These are phyloP conservation scores for Chloroidium sp. DNA, from an alignment of 163 green algal genomes.

Conservation along the genomic window DNA sequence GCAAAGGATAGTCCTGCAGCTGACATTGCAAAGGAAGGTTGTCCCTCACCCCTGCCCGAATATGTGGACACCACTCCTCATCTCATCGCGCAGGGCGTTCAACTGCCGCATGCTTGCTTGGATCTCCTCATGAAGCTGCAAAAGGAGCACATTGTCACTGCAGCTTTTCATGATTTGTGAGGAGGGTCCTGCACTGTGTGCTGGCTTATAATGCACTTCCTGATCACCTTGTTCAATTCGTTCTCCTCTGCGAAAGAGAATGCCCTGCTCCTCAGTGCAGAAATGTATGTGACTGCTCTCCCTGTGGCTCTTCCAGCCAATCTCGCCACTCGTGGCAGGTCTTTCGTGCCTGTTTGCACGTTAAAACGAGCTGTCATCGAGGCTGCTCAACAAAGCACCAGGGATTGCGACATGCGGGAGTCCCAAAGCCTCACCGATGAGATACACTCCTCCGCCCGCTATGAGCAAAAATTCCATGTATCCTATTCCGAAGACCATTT, in stretches of 20 bases:
- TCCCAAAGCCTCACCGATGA: not conserved
- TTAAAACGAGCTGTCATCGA: not conserved
- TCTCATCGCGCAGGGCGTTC: not conserved
- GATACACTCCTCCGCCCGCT: not conserved
- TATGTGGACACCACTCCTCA: conserved; percentile 1
- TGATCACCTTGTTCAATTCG: not conserved
- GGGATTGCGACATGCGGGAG: too few species aligned
- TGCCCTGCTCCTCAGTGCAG: not conserved
- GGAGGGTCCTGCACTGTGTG: not conserved
- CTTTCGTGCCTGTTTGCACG: not conserved
- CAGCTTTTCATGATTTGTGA: not conserved
- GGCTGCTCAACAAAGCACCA: not conserved
- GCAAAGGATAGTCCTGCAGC: not conserved
- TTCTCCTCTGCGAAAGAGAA: not conserved
- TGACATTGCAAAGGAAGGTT: not conserved
- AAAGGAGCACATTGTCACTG: not conserved
- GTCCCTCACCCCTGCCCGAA: conserved; percentile 1
- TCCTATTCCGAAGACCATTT: too few species aligned
- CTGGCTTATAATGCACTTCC: not conserved
- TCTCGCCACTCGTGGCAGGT: conserved; percentile 1
- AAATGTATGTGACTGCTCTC: not conserved
- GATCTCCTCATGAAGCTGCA: conserved; percentile 6
- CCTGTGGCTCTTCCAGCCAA: not conserved
- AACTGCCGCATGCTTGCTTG: conserved; percentile 1
- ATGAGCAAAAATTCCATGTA: too few species aligned